A percentile compares a stretch with the other conserved stretches of the same genome.
phyloP scores from a whole-genome alignment of 208 protist genomes.

The Trypanosoma caninum region DNA sequence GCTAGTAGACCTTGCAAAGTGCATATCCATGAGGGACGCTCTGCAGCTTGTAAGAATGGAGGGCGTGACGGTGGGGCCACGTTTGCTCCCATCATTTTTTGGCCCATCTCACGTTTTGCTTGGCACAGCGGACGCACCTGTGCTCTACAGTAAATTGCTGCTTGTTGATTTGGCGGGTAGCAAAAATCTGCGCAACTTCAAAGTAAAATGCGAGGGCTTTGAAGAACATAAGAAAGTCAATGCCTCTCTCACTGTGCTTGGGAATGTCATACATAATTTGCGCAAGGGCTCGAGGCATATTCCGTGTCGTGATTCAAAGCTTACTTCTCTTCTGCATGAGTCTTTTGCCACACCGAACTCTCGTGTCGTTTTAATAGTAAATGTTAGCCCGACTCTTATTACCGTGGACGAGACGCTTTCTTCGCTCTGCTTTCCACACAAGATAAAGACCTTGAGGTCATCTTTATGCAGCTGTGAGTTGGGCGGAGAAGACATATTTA shows the following conservation, averaged over 20 bases:
- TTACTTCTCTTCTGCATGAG: constrained; percentile 85
- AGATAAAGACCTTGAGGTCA: constrained; percentile 87
- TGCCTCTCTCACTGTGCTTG: constrained; percentile 89
- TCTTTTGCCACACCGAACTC: constrained; percentile 78
- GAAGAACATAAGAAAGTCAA: constrained; percentile 91
- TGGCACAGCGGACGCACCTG: constrained; percentile 16
- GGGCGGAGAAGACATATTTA: constrained; percentile 43
- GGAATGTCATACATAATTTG: constrained; percentile 90
- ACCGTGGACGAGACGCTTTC: constrained; percentile 84
- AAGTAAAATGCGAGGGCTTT: constrained; percentile 65
- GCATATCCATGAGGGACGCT: constrained; percentile 45
- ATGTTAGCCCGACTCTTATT: constrained; percentile 74
- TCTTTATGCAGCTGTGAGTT: constrained; percentile 27
- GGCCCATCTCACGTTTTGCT: constrained; percentile 36
- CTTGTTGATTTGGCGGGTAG: constrained; percentile 93
- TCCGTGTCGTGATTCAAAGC: constrained; percentile 86
- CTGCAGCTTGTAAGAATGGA: constrained; percentile 37
- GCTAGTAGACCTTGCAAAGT: constrained; percentile 39
- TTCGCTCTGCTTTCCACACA: constrained; percentile 89
- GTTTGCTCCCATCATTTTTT: constrained; percentile 24
- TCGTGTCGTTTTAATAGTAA: constrained; percentile 84
- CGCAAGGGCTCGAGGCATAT: constrained; percentile 73
- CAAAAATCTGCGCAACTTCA: constrained; percentile 71
- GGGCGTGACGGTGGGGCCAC: constrained; percentile 26
- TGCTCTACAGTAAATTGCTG: constrained; percentile 75